These are phyloP conservation scores for Colletotrichum tofieldiae DNA, from an alignment of 2,329 filamentous ascomycete species.

Conservation along the genomic window DNA sequence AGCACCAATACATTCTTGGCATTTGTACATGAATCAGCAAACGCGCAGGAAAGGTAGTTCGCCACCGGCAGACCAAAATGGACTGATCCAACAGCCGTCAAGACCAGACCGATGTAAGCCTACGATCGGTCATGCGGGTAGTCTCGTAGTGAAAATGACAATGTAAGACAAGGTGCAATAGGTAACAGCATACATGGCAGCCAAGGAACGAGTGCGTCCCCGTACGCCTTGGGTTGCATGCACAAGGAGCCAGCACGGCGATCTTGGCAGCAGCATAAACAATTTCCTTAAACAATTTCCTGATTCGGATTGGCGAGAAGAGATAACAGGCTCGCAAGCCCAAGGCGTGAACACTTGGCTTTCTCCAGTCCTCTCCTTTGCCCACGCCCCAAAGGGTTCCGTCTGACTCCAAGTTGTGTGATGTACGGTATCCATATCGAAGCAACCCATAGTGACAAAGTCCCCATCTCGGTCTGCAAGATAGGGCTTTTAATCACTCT, in stretches of 20 bases:
- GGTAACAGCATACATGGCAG: background rate
- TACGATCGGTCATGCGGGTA: background rate
- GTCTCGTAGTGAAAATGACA: no score
- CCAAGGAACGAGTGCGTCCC: conserved; percentile 5
- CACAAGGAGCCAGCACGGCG: conserved; percentile 15
- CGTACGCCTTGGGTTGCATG: conserved; percentile 25
- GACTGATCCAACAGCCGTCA: background rate
- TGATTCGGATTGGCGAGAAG: conserved; percentile 20
- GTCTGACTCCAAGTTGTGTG: background rate
- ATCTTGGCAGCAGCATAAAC: conserved; percentile 27
- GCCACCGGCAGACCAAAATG: background rate
- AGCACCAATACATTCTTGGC: conserved; percentile 24
- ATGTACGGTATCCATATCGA: background rate
- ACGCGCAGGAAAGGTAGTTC: background rate
- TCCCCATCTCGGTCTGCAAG: conserved; percentile 23
- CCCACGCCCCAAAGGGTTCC: conserved; percentile 4
- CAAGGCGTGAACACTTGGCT: conserved; percentile 23
- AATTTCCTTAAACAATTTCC: conserved; percentile 23
- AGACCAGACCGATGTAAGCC: background rate
- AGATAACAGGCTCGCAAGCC: conserved; percentile 29
- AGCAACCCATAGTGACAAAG: background rate
- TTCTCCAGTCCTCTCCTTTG: conserved; percentile 13
- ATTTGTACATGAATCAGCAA: conserved; percentile 13
- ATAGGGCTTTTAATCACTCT: background rate
- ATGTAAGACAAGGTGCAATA: background rate